Conservation (phyloP, 176 grass and related monocot species). For the Triticum timopheevii region DNA sequence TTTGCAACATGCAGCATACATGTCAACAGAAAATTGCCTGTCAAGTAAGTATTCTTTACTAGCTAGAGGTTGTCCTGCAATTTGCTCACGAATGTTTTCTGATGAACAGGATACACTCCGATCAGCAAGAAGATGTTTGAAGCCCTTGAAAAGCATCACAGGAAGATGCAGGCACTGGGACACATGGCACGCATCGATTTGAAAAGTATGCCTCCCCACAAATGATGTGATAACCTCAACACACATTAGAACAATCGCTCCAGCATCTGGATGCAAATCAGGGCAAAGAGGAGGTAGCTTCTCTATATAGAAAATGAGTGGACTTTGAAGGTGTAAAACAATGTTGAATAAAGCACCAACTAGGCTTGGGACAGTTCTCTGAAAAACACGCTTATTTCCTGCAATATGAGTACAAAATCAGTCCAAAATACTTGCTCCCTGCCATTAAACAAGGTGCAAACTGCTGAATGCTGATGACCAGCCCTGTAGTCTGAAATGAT, state of each 20-base stretch:
- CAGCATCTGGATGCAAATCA: slow-evolving; percentile 60
- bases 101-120: slow-evolving; percentile 7
- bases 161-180: slow-evolving; percentile 76
- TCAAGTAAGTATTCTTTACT: slow-evolving; percentile 53
- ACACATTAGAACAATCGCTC: slow-evolving; percentile 77
- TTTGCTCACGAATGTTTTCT: slow-evolving; percentile 15
- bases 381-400: slow-evolving; percentile 79
- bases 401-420: slow-evolving; percentile 22
- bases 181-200: slow-evolving; percentile 68
- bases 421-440: neutral
- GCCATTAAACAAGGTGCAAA: slow-evolving; percentile 30
- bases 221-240: slow-evolving; percentile 81
- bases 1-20: slow-evolving; percentile 95
- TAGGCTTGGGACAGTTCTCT: slow-evolving; percentile 67
- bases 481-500: neutral
- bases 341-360: slow-evolving; percentile 78
- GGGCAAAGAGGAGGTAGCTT: slow-evolving; percentile 32
- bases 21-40: slow-evolving; percentile 68
- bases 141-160: slow-evolving; percentile 69
- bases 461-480: neutral
- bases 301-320: slow-evolving; percentile 71
- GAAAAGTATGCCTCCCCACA: slow-evolving; percentile 66
- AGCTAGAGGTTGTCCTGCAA: slow-evolving; percentile 14
- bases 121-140: slow-evolving; percentile 50
- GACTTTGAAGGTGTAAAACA: slow-evolving; percentile 70